Evolutionary conservation across 2,329 filamentous ascomycete genomes (phyloP).

Genomic region (Kalaharituber pfeilii): DNA sequence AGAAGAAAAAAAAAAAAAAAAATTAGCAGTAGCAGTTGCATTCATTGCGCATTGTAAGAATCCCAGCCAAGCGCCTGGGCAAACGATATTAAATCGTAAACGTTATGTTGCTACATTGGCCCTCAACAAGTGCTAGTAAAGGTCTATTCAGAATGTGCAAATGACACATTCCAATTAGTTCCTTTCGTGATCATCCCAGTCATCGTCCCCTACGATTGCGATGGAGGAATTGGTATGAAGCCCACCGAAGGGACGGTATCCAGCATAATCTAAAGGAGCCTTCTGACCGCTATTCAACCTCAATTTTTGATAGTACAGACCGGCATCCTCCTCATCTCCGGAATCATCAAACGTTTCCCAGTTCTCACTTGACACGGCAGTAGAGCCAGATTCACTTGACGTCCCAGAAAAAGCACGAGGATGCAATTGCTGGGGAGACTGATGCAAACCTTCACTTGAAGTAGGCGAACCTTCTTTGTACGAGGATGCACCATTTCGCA

Average conservation of each 20-base stretch:
- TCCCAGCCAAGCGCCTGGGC: too few species aligned
- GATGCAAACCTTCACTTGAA: background rate
- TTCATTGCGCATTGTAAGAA: too few species aligned
- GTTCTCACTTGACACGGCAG: constrained; percentile 16
- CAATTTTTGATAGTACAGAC: background rate
- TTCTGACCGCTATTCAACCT: constrained; percentile 1
- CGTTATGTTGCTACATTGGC: too few species aligned
- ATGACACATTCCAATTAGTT: too few species aligned
- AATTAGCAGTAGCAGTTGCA: too few species aligned
- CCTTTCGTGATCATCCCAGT: background rate
- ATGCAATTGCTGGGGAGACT: constrained; percentile 11
- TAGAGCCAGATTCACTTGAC: background rate
- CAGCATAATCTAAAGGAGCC: background rate
- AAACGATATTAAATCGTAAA: too few species aligned
- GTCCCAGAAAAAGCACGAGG: constrained; percentile 9
- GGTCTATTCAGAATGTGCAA: too few species aligned
- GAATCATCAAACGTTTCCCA: constrained; percentile 22
- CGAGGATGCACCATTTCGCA: background rate
- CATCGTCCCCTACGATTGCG: background rate
- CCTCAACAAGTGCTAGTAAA: too few species aligned
- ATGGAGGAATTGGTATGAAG: background rate
- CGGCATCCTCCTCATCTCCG: constrained; percentile 14
- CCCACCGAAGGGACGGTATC: background rate
- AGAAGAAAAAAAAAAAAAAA: too few species aligned
- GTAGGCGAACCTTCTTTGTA: background rate